Evolutionary conservation across 2,329 filamentous ascomycete species (phyloP).

Genomic region (Ceratocystis cubensis): DNA sequence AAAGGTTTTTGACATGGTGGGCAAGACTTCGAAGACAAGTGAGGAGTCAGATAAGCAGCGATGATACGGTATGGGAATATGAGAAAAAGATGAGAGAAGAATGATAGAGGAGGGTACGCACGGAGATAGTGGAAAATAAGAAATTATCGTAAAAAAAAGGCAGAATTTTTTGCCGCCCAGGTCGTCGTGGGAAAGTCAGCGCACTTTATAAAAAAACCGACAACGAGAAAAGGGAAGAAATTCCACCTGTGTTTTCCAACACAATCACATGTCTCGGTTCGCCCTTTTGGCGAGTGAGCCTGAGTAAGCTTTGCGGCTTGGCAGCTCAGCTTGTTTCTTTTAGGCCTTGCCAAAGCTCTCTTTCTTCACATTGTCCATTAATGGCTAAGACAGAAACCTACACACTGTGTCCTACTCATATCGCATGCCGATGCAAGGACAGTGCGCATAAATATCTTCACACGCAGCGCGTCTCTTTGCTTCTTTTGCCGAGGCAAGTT

Average conservation of each 20-base stretch:
- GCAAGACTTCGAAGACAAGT: too few relatives aligned
- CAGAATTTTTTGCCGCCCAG: not conserved
- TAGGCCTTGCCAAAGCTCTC: too few relatives aligned
- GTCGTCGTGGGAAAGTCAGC: not conserved
- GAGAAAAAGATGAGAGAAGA: constrained; percentile 10
- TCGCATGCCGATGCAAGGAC: not conserved
- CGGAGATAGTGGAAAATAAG: not conserved
- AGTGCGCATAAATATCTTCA: not conserved
- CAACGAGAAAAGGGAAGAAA: too few relatives aligned
- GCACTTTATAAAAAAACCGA: not conserved
- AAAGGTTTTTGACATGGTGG: constrained; percentile 75
- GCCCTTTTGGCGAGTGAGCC: not conserved
- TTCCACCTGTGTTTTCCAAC: too few relatives aligned
- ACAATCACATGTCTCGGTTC: not conserved
- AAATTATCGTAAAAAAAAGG: constrained; percentile 8
- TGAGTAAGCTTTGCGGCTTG: too few relatives aligned
- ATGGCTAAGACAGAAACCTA: too few relatives aligned
- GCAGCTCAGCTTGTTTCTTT: too few relatives aligned
- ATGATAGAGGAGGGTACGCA: constrained; percentile 1
- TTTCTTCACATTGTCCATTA: too few relatives aligned
- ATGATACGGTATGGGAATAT: not conserved
- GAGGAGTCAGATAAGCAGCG: not conserved
- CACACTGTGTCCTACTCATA: not conserved
- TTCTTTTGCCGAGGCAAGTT: not conserved
- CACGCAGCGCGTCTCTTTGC: not conserved